These are phyloP conservation scores for Triticum urartu DNA, from an alignment of 176 grass and related monocot genomes.

Conservation along the genomic window DNA sequence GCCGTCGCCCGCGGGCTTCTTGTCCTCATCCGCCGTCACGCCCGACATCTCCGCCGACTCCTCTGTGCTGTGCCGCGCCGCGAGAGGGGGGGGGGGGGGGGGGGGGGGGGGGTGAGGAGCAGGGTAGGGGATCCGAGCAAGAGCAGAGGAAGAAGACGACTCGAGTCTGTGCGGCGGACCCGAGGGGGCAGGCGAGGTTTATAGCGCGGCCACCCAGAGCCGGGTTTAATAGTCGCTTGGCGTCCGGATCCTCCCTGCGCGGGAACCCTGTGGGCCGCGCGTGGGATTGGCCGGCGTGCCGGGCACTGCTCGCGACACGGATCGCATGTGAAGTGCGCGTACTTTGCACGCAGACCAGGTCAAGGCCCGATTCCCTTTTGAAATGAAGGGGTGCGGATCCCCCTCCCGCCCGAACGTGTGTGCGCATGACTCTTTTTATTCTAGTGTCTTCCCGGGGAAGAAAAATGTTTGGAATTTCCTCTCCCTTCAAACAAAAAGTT, in stretches of 20 bases:
- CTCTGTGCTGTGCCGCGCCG: background rate
- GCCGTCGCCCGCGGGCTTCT: slow-evolving; percentile 46
- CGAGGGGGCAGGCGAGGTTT: background rate
- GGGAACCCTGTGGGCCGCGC: background rate
- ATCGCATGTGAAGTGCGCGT: background rate
- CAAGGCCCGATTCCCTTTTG: background rate
- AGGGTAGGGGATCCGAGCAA: too few species aligned
- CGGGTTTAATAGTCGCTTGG: background rate
- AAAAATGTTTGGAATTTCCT: too few species aligned
- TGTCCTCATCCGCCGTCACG: slow-evolving; percentile 5
- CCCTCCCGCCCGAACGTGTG: too few species aligned
- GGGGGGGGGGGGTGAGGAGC: too few species aligned
- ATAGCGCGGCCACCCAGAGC: slow-evolving; percentile 16
- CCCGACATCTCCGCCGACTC: background rate
- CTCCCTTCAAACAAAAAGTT: too few species aligned
- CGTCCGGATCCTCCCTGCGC: background rate
- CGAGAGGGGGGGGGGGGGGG: background rate
- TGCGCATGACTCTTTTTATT: too few species aligned
- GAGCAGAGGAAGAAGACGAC: background rate
- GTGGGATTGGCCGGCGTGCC: background rate
- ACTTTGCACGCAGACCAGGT: background rate
- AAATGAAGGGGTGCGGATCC: background rate
- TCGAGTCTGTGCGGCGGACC: background rate
- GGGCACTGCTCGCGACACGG: background rate
- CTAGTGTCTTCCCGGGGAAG: too few species aligned